A percentile compares a stretch with the other conserved stretches of the same genome.
Conservation (phyloP, 164 flowering plant genomes). For the Protea cynaroides region DNA sequence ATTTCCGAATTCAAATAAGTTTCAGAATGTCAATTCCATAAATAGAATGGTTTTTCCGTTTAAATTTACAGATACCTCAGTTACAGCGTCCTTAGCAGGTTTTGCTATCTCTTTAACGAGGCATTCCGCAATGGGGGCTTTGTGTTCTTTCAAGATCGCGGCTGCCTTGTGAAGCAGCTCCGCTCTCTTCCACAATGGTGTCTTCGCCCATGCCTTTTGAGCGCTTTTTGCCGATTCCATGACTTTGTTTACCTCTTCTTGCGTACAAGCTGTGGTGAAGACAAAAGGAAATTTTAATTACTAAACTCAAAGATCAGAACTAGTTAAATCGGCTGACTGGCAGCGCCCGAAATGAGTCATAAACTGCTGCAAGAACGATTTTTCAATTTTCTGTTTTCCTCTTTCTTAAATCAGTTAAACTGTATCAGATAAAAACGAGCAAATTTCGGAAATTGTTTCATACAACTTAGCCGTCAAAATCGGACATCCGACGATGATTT, state of each 20-base stretch:
- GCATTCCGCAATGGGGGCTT: conserved; percentile 89
- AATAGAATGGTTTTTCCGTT: no score
- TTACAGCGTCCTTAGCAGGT: conserved; percentile 95
- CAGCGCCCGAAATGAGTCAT: no score
- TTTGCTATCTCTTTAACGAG: conserved; percentile 94
- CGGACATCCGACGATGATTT: no score
- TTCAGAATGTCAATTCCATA: no score
- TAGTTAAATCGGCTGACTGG: background rate
- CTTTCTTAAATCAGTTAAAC: no score
- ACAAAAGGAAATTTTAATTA: background rate
- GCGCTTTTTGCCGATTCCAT: conserved; percentile 79
- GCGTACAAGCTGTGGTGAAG: conserved; percentile 69
- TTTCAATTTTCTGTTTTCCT: no score
- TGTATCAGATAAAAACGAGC: no score
- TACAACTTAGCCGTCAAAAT: no score
- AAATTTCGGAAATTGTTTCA: no score
- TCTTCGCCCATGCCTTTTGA: conserved; percentile 90
- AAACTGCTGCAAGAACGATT: no score
- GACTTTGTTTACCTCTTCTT: conserved; percentile 88
- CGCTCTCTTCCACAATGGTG: conserved; percentile 96
- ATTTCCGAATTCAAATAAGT: background rate
- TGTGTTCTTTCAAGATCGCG: conserved; percentile 82
- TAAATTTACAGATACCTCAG: conserved; percentile 50
- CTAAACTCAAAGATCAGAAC: background rate
- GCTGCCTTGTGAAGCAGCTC: conserved; percentile 98